A percentile compares a stretch with the other conserved stretches of the same genome.
Conservation (phyloP, 495 filamentous ascomycete genomes). For the Aspergillus sclerotiicarbonarius region DNA sequence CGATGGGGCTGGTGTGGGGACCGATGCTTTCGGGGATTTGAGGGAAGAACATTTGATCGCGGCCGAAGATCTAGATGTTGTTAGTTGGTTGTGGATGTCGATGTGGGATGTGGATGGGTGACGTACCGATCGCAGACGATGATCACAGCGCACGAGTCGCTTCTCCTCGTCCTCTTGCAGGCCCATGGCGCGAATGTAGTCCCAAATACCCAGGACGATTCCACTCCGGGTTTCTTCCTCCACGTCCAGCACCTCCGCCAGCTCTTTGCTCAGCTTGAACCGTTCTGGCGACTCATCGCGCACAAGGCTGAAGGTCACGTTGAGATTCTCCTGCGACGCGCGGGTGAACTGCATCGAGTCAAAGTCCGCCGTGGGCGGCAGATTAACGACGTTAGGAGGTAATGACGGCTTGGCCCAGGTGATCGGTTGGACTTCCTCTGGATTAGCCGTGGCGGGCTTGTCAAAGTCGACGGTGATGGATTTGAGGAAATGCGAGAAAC, state of each 20-base stretch:
- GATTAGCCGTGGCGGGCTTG: slow-evolving; percentile 44
- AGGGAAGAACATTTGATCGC: slow-evolving; percentile 85
- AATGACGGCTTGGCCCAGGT: slow-evolving; percentile 72
- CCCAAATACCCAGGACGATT: slow-evolving; percentile 87
- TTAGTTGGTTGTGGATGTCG: slow-evolving; percentile 13
- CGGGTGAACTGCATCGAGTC: slow-evolving; percentile 90
- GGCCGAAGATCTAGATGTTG: slow-evolving; percentile 64
- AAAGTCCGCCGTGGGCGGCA: slow-evolving; percentile 65
- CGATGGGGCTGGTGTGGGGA: slow-evolving; percentile 70
- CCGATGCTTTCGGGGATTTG: slow-evolving; percentile 72
- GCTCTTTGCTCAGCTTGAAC: slow-evolving; percentile 69
- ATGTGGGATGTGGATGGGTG: not conserved
- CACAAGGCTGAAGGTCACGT: slow-evolving; percentile 83
- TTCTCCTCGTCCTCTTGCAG: slow-evolving; percentile 93
- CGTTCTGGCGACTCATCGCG: slow-evolving; percentile 84
- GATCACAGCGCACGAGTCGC: slow-evolving; percentile 85
- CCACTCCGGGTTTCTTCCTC: slow-evolving; percentile 82
- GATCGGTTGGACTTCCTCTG: slow-evolving; percentile 58
- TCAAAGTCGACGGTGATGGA: slow-evolving; percentile 86
- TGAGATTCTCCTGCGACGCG: slow-evolving; percentile 86
- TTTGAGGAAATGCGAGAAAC: slow-evolving; percentile 96
- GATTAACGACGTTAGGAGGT: slow-evolving; percentile 47
- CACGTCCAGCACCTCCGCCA: slow-evolving; percentile 85
- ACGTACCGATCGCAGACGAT: slow-evolving; percentile 69
- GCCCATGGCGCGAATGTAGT: slow-evolving; percentile 84